Evolutionary conservation across 257 asterid genomes (phyloP), one percentile per base, ranked within the genome.

Genomic region (Nicotiana otophora): DNA sequence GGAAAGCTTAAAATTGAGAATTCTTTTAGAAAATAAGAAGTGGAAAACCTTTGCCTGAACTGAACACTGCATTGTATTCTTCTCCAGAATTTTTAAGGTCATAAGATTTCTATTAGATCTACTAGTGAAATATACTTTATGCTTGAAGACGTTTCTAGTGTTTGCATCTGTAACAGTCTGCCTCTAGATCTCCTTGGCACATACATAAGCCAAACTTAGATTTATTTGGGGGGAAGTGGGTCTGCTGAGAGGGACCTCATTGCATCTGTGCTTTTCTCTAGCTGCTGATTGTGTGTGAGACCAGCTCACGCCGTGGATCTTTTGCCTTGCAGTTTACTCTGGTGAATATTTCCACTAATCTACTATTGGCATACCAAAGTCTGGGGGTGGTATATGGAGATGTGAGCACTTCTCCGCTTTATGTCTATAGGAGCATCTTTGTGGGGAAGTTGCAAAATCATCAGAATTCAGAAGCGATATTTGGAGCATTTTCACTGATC

Each of bases 311-410:
- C 63, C 46, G 26, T 74, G 63, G 63, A 75, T 74, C 11, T 51
- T 51, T 75, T 4, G 19, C 46, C 39, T 84, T 92, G 95, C 97
- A 96, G 98, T 85, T 86, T 70, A 54, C 89, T 77, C 84, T 86
- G 89, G 89, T 78, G 72, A 85, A 85, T 84, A 79, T 91, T 80
- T 90, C 97, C 19, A 78, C 85, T 82, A 84, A 89, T 69, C 86
- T 96, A 82, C 55, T 93, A 33, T 90, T 96, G 69, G 98, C 98
- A 20, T 96, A 96, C 87, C 97, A 96, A 87, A 93, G 99, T 95
- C 87, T 93, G 30, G 99, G 99, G n/a, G 98, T 96, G 78, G 99
- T 96, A 58, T 96, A 91, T 81, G 99, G 99, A 86, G 98, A 94
- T 87, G 87, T 96, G 86, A 90, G 98, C 92, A 96, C 99, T 42